Conservation (phyloP, 768 basidiomycete species). For the Gymnopilus dilepis region DNA sequence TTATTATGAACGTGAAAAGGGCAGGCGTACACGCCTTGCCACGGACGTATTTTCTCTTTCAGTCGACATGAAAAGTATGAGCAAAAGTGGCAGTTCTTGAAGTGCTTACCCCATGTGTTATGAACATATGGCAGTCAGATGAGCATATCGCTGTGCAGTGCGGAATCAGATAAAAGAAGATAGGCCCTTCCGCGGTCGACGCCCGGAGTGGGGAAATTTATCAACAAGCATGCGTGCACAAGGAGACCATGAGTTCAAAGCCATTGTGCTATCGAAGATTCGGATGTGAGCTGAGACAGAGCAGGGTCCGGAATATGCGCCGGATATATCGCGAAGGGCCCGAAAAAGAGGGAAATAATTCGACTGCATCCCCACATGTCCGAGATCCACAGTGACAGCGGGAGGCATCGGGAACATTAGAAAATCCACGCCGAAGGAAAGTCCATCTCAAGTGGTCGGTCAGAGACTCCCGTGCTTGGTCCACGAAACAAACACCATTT, state of each 20-base stretch:
- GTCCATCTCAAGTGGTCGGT: constrained; percentile 4
- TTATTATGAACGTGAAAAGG: not conserved
- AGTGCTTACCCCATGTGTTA: constrained; percentile 22
- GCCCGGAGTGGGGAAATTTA: constrained; percentile 15
- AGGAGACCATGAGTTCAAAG: constrained; percentile 8
- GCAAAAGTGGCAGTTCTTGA: constrained; percentile 14
- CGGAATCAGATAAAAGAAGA: constrained; percentile 28
- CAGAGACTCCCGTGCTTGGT: constrained; percentile 11
- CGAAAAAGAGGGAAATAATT: not conserved
- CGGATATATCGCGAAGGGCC: constrained; percentile 2
- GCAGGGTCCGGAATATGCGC: not conserved
- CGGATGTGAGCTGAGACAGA: constrained; percentile 6
- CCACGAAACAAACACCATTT: not conserved
- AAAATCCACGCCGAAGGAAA: constrained; percentile 9
- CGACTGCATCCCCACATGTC: constrained; percentile 10
- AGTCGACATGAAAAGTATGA: constrained; percentile 18
- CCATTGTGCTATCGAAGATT: constrained; percentile 8
- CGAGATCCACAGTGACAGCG: constrained; percentile 20
- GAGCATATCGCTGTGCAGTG: constrained; percentile 22
- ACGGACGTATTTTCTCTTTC: constrained; percentile 10
- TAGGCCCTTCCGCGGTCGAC: constrained; percentile 26
- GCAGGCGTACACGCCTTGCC: constrained; percentile 5
- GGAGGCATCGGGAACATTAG: constrained; percentile 18
- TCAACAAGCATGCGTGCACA: constrained; percentile 8
- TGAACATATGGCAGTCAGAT: constrained; percentile 22